phyloP scores from a whole-genome alignment of 139 green algal species.

The Chlorella sp. region DNA sequence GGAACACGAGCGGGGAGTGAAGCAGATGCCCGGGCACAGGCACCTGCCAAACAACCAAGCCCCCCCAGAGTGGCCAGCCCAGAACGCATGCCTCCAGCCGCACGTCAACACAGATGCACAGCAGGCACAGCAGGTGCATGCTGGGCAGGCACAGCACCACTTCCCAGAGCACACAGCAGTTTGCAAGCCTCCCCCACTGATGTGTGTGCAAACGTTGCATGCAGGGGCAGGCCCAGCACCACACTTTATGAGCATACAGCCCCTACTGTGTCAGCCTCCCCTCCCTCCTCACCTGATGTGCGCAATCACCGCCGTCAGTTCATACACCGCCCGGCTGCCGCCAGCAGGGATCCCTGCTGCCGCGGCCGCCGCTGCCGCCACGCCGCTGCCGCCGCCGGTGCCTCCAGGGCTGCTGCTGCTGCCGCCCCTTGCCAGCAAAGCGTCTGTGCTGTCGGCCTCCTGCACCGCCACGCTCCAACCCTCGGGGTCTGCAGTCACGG shows the following conservation, averaged over 20 bases:
- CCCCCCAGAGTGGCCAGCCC: no score
- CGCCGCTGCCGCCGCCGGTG: not conserved
- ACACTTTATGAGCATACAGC: not conserved
- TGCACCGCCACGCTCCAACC: conserved; percentile 34
- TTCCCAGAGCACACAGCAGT: no score
- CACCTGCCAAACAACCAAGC: no score
- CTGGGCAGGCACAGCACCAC: no score
- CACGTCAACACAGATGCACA: no score
- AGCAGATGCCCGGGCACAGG: no score
- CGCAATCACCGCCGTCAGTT: conserved; percentile 78
- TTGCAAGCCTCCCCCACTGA: no score
- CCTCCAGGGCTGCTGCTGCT: conserved; percentile 10
- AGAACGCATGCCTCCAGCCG: not conserved
- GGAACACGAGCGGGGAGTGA: no score
- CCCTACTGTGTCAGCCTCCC: no score
- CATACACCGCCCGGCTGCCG: conserved; percentile 61
- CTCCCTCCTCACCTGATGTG: conserved; percentile 52
- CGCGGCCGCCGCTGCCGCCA: not conserved
- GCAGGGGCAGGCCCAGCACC: not conserved
- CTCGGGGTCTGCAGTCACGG: conserved; percentile 15
- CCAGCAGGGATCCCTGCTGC: not conserved
- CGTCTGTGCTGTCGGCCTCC: conserved; percentile 12
- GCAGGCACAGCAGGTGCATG: no score
- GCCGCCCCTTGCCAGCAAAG: conserved; percentile 37
- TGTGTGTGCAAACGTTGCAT: no score